Evolutionary conservation across 2,329 filamentous ascomycete species (phyloP).

Genomic region (Aspergillus sp.): DNA sequence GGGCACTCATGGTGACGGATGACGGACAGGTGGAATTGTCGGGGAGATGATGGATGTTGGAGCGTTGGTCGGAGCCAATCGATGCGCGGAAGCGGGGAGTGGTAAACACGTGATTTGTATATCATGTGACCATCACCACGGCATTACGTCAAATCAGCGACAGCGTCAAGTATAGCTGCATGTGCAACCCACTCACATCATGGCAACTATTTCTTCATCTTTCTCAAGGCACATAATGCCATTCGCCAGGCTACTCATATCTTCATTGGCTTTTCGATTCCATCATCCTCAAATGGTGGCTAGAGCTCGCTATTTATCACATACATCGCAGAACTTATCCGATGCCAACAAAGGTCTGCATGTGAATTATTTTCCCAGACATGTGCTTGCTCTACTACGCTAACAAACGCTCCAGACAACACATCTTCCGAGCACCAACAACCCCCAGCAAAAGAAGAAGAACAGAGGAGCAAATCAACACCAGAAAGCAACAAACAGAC

Average conservation of each 20-base stretch:
- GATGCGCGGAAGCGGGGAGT: not conserved
- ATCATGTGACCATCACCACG: not conserved
- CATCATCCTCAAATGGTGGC: not conserved
- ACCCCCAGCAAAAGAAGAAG: not conserved
- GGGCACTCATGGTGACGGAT: constrained; percentile 46
- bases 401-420: not conserved
- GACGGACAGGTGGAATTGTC: not conserved
- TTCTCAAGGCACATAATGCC: not conserved
- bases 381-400: not conserved
- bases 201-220: not conserved
- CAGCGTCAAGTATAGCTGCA: not conserved
- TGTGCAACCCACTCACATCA: not conserved
- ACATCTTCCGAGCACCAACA: not conserved
- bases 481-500: constrained; percentile 8
- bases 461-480: not conserved
- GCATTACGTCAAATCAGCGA: constrained; percentile 7
- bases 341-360: constrained; percentile 5
- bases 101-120: constrained; percentile 14
- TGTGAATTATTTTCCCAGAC: not conserved
- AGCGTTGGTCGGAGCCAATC: constrained; percentile 2
- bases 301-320: not conserved
- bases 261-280: too few species aligned
- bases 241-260: not conserved
- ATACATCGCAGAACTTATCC: constrained; percentile 1
- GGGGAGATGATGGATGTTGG: constrained; percentile 10